Evolutionary conservation across 108 stramenopile species (phyloP).

Genomic region (Pseudonitzschia pungens): DNA sequence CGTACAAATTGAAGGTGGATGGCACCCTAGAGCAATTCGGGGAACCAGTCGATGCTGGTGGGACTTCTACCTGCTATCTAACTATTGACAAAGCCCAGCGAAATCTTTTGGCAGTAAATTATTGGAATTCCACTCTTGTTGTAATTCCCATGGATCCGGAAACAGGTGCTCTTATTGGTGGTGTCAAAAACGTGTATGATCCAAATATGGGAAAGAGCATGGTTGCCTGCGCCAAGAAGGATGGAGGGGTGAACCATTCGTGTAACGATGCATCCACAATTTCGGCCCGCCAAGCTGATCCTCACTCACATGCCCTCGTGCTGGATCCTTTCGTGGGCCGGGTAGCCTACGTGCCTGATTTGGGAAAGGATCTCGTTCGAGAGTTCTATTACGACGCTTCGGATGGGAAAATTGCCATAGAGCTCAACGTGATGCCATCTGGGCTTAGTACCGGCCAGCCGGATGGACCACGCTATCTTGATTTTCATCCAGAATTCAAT

Average conservation of each 20-base stretch:
- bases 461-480: conserved; percentile 90
- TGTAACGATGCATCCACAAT: conserved; percentile 83
- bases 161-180: conserved; percentile 69
- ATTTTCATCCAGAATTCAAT: conserved; percentile 87
- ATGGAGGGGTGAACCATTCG: conserved; percentile 85
- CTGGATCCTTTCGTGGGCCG: conserved; percentile 89
- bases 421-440: conserved; percentile 73
- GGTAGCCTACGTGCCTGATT: conserved; percentile 87
- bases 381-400: conserved; percentile 75
- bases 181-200: conserved; percentile 54
- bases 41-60: conserved; percentile 77
- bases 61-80: conserved; percentile 93
- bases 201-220: conserved; percentile 67
- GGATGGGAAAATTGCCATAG: conserved; percentile 58
- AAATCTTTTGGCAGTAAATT: conserved; percentile 90
- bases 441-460: conserved; percentile 81
- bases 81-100: conserved; percentile 80
- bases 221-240: conserved; percentile 59
- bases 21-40: conserved; percentile 70
- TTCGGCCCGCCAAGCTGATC: conserved; percentile 88
- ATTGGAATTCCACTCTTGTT: conserved; percentile 90
- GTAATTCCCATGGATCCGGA: conserved; percentile 75
- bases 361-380: conserved; percentile 88
- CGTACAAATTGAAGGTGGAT: conserved; percentile 64
- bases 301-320: conserved; percentile 94